Evolutionary conservation across 2,329 filamentous ascomycete species (phyloP), one percentile per base, ranked within the genome.

Genomic region (Emmonsiellopsis sp.): DNA sequence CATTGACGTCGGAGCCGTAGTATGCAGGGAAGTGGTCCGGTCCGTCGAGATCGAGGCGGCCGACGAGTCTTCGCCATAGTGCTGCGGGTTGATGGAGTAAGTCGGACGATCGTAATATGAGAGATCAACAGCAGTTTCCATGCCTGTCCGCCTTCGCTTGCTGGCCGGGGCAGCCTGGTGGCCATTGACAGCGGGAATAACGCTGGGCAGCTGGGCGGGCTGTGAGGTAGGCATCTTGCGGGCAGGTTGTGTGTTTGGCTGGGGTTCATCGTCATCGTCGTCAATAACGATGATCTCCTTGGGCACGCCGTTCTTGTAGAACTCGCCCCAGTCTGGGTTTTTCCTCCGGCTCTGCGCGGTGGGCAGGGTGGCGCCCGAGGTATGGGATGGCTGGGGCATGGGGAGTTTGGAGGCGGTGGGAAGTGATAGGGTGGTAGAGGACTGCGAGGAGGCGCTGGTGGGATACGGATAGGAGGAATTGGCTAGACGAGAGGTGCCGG

Each of bases 211-310:
- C 48, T 55, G 51, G 14, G 57, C 31, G 52, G 53, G 40, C 42
- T 48, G 46, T 21, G 46, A 39, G 33, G 39, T 8, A 5, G 46
- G 46, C 14, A 48, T 31, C 7, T 37, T 48, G n/a, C 21, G 46
- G 14, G 10, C 56, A 43, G 54, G 60, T 44, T 57, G 65, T 50
- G 46, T 13, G 46, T 48, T 14, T 31, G 33, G 10, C 8, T 36
- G 5, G 17, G 42, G 31, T 27, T 91, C 85, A 57, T 72, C 70
- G 42, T 60, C 58, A 37, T 60, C 58, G 60, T 77, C 77, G 59
- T 86, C 83, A 63, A 93, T 93, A 62, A 92, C 83, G 64, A 93
- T 92, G 65, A 93, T 83, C 73, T 93, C 88, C 66, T 88, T 86
- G 27, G 88, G 88, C 31, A 90, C 73, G 3, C 88, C 88, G 68